phyloP scores from a whole-genome alignment of 352 stramenopile species.

The Globisporangium splendens region DNA sequence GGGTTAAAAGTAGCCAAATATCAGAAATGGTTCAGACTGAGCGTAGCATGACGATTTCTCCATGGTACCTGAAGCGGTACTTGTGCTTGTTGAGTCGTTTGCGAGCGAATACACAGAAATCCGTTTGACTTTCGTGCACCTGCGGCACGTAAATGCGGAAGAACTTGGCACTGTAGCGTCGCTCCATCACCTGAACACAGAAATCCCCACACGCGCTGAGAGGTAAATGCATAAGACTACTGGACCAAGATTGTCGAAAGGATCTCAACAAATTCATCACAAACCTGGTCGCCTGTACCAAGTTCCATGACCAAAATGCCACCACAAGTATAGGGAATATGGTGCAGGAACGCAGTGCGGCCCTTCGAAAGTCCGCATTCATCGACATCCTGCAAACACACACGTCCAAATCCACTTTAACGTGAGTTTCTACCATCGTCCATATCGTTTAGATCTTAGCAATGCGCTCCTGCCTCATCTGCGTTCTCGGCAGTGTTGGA shows the following conservation, averaged over 20 bases:
- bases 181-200: slow-evolving; percentile 23
- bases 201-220: neutral
- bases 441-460: too few relatives aligned
- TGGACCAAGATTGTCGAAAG: too few relatives aligned
- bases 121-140: slow-evolving; percentile 58
- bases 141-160: slow-evolving; percentile 77
- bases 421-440: neutral
- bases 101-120: slow-evolving; percentile 76
- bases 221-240: neutral
- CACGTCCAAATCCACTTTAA: neutral
- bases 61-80: slow-evolving; percentile 60
- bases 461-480: slow-evolving; percentile 13
- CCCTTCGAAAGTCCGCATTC: slow-evolving; percentile 29
- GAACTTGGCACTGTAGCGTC: slow-evolving; percentile 65
- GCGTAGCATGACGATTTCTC: neutral
- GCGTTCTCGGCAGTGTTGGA: slow-evolving; percentile 19
- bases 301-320: slow-evolving; percentile 78
- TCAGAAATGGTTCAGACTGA: slow-evolving; percentile 5
- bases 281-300: slow-evolving; percentile 33
- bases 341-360: slow-evolving; percentile 65
- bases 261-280: too few relatives aligned
- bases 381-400: slow-evolving; percentile 11
- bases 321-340: slow-evolving; percentile 38
- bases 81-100: slow-evolving; percentile 76
- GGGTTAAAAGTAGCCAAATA: neutral